phyloP scores from a whole-genome alignment of 1,139 yeast species.

The Suhomyces ambrosiae region DNA sequence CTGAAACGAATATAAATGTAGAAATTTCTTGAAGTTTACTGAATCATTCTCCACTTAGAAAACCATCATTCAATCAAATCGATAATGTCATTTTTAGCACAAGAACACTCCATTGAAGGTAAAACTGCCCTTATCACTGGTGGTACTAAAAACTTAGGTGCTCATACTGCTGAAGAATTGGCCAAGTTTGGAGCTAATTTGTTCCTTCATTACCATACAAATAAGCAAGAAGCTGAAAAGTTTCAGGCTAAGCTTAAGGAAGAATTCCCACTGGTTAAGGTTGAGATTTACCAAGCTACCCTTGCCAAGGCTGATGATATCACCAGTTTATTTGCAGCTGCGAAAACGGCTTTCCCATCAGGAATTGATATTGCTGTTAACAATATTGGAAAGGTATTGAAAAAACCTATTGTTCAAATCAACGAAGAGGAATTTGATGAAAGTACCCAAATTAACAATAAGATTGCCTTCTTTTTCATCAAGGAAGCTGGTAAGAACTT shows the following conservation, averaged over 20 bases:
- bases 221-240: constrained; percentile 36
- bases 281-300: constrained; percentile 47
- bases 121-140: constrained; percentile 63
- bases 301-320: constrained; percentile 47
- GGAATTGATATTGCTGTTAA: constrained; percentile 64
- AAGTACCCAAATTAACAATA: constrained; percentile 57
- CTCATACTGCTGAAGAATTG: constrained; percentile 55
- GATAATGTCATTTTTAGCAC: constrained; percentile 3
- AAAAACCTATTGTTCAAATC: constrained; percentile 56
- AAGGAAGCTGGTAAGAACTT: constrained; percentile 57
- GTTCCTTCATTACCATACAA: constrained; percentile 58
- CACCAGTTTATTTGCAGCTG: constrained; percentile 48
- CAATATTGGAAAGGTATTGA: constrained; percentile 67
- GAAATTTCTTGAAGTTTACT: too few relatives aligned
- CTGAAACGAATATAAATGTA: too few relatives aligned
- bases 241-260: constrained; percentile 40
- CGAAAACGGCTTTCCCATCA: constrained; percentile 44
- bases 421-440: constrained; percentile 55
- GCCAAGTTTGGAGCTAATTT: constrained; percentile 59
- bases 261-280: constrained; percentile 37
- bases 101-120: constrained; percentile 26
- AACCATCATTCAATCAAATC: too few relatives aligned
- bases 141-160: constrained; percentile 69
- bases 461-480: constrained; percentile 62
- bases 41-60: too few relatives aligned